A percentile compares a stretch with the other conserved stretches of the same genome.
phyloP scores from a whole-genome alignment of 2,329 filamentous ascomycete species.

The Phyllosticta capitalensis region DNA sequence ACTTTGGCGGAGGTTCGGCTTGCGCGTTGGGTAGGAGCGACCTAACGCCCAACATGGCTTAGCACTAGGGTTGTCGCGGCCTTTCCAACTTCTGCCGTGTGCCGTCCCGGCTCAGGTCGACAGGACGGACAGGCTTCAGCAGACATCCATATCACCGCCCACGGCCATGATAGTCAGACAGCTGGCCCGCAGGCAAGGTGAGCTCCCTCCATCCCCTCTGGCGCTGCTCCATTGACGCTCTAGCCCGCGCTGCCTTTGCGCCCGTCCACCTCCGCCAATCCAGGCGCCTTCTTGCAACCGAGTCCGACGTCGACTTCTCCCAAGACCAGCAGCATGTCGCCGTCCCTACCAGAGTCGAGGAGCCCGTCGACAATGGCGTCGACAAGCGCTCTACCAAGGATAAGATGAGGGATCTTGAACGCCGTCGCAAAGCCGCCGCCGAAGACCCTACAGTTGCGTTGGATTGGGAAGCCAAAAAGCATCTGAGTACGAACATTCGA shows the following conservation, averaged over 20 bases:
- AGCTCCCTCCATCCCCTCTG: slow-evolving; percentile 7
- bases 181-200: slow-evolving; percentile 32
- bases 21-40: background rate
- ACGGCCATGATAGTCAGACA: slow-evolving; percentile 35
- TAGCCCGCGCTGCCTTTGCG: slow-evolving; percentile 27
- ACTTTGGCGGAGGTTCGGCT: background rate
- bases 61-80: background rate
- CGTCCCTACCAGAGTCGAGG: background rate
- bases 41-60: background rate
- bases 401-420: slow-evolving; percentile 13
- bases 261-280: slow-evolving; percentile 14
- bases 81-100: background rate
- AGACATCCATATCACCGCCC: background rate
- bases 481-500: slow-evolving; percentile 24
- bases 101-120: background rate
- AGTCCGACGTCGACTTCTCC: slow-evolving; percentile 23
- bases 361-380: slow-evolving; percentile 26
- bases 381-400: slow-evolving; percentile 16
- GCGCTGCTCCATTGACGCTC: slow-evolving; percentile 6
- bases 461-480: slow-evolving; percentile 34
- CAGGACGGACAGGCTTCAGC: background rate
- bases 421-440: slow-evolving; percentile 12
- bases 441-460: slow-evolving; percentile 22
- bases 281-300: slow-evolving; percentile 23
- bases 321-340: slow-evolving; percentile 18